Base-by-base conservation (phyloP, 179 eudicot genomes). In the Silene vulgaris region DNA sequence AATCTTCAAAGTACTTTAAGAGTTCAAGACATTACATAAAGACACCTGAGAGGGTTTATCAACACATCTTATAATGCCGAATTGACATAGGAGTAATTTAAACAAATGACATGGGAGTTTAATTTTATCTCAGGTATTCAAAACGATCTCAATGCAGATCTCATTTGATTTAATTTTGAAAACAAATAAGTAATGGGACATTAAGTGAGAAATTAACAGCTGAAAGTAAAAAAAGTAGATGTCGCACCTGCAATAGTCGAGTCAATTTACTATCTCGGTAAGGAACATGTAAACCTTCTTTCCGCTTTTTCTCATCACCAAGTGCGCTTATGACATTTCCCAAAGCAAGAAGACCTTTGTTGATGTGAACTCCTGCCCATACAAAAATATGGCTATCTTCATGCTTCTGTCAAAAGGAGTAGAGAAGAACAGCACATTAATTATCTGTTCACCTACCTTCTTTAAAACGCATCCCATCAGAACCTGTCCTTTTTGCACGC, bases 191-290 rank as follows among this genome's bases (percentile, higher is more conserved):
- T 8, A 65, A 70, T 48, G 32, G 5, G 30, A 65, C 35, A 71
- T 56, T 26, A 74, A 35, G 20, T 19, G 20, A 50, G 30, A 20
- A 72, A 23, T 4, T 8, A 72, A 52, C 32, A 19, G 32, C 20
- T 52, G 20, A 68, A 26, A 62, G 48, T 19, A 74, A 29, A 29
- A 65, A 74, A 29, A 29, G 61, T 50, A 54, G 29, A 69, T 69
- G 69, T 45, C 83, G 63, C 83, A 96, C 98, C 99, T 96, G 99
- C 85, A 96, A 86, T 60, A 96, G 84, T 74, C 98, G 88, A 84
- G 99, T 96, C 69, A 96, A 91, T 91, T 96, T 96, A 85, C 99
- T 96, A 75, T 96, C 99, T 68, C 99, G 91, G 77, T 96, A 96
- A 66, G 99, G 99, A 80, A 96, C 98, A 81, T 96, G 99, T 63